phyloP scores from a whole-genome alignment of 495 filamentous ascomycete genomes.

The Xanthoparmelia taractica region DNA sequence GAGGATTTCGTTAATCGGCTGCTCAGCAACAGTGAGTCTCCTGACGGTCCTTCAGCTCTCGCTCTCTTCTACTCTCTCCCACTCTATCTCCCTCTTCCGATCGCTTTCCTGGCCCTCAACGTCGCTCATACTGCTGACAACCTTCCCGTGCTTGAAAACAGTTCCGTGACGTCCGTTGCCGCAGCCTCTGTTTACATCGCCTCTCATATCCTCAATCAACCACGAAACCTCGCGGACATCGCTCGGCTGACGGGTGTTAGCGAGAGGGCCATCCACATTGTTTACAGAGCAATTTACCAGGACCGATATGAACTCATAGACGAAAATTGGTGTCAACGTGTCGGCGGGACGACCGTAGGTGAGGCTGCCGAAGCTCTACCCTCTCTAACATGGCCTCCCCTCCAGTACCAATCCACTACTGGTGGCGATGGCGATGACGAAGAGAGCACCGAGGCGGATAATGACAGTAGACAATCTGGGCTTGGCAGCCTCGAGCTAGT shows the following conservation, averaged over 20 bases:
- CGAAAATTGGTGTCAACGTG: not conserved
- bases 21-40: not conserved
- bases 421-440: too few relatives aligned
- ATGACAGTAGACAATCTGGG: not conserved
- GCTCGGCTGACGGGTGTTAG: not conserved
- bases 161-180: not conserved
- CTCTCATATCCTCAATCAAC: not conserved
- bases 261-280: not conserved
- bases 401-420: not conserved
- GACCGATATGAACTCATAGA: not conserved
- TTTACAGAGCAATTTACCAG: not conserved
- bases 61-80: not conserved
- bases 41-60: not conserved
- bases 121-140: not conserved
- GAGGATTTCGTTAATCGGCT: not conserved
- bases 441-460: too few relatives aligned
- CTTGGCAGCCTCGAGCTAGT: not conserved
- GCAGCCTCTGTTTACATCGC: not conserved
- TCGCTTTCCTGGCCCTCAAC: not conserved
- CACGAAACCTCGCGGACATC: not conserved
- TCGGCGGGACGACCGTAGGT: not conserved
- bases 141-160: not conserved
- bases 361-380: not conserved
- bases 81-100: not conserved
- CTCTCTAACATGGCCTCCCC: not conserved